Base-by-base conservation (phyloP, 495 filamentous ascomycete species). In the Xylona heveae region DNA sequence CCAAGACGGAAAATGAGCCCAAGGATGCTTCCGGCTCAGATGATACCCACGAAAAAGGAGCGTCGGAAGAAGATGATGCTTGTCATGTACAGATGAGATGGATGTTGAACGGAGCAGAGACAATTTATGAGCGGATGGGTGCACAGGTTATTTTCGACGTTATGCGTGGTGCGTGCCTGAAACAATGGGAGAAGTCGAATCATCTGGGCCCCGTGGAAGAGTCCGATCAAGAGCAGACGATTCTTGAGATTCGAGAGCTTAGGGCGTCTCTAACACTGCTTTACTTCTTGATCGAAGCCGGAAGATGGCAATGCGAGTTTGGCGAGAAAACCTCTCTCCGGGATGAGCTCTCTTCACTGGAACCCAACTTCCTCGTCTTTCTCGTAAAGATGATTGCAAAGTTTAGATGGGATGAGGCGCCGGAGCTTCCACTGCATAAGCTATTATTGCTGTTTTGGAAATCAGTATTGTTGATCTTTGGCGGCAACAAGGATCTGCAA, bases 331-430 rank as follows among this genome's bases (percentile, higher is more conserved):
- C 48, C 14, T 37, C 34, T 1, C 37, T 66, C 20, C 52, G 55
- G 15, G 48, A 59, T 38, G 44, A 45, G 16, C 27, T 64, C 64
- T 62, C 62, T 29, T 51, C 53, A 8, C 54, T 88, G 15, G 57
- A 78, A 24, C 79, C 79, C 1, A 62, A 59, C 36, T 50, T 92
- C 22, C 53, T 91, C 13, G 59, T 74, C 10, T 75, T 74, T 28
- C 55, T 94, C 40, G 64, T 83, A 12, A 66, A 74, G 25, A 68
- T 78, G 2, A 71, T 82, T 16, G 65, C 79, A 0, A 74, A 68
- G 37, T 51, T 93, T 16, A 65, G 88, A 26, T 97, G 90, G 82
- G 81, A 93, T 42, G 88, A 97, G 26, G 57, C 64, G 15, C 53
- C 65, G 28, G 59, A 61, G 35, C 48, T 80, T 12, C 71, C 74